Evolutionary conservation across 1,284 basidiomycete species (phyloP), one percentile per base, ranked within the genome.

Genomic region (Cutaneotrichosporon cavernicola): DNA sequence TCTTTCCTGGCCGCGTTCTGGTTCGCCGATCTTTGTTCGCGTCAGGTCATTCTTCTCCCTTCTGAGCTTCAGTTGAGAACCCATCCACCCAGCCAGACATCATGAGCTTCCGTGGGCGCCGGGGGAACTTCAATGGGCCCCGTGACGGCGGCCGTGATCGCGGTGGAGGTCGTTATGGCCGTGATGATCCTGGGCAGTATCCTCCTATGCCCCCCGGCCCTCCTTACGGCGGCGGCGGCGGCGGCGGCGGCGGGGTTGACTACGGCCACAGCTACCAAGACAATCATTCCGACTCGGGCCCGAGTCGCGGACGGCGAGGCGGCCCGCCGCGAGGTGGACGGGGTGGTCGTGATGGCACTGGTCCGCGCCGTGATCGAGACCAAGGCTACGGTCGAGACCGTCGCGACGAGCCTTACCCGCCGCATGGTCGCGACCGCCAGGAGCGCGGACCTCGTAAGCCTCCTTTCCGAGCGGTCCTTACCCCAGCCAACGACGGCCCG

Each of bases 311-410:
- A 21, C 30, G 43, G 26, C 21, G 40, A n/a, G 56, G 22, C 21
- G 43, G 56, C 16, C 40, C 61, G 46, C 30, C 43, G 16, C 66
- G 63, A 7, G 43, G 64, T 14, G 55, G 63, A 26, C 61, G 67
- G 13, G 58, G 72, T 43, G 63, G 40, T 6, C 31, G 65, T 38
- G 59, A 49, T 10, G 52, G 56, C 26, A 21, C 56, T 30, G 63
- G 80, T 70, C 75, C 78, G 72, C 84, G 81, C 76, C 80, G 76
- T 74, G 83, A 82, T 80, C 85, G 83, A 74, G 81, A 63, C 72
- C 43, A 46, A n/a, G 18, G 18, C 18, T n/a, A n/a, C 18, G 43
- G 43, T 18, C 70, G 68, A 82, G 82, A 70, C 67, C 34, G 36
- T 14, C 50, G 38, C 26, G 49, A 52, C 18, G 36, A 52, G 7